Conservation (phyloP, 371 early-diverging fungal species). For the Rhizopus delemar region DNA sequence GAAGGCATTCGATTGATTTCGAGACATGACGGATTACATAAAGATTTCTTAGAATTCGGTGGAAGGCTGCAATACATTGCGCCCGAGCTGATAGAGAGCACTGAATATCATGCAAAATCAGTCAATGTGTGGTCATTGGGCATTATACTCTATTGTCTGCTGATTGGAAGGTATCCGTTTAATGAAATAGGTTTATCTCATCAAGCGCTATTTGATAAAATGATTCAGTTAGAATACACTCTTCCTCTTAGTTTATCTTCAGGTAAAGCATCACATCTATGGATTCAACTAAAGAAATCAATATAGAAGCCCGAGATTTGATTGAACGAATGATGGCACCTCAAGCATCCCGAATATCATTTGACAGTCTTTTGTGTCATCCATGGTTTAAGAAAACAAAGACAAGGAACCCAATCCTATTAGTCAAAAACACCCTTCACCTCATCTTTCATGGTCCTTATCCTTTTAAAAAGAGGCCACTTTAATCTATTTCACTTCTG, state of each 20-base stretch:
- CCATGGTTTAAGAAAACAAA: constrained; percentile 34
- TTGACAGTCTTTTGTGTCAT: constrained; percentile 42
- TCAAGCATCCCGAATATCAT: constrained; percentile 32
- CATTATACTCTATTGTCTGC: constrained; percentile 42
- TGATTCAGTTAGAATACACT: constrained; percentile 36
- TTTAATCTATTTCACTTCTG: too few relatives aligned
- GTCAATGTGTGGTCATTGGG: constrained; percentile 49
- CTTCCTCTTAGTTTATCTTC: constrained; percentile 35
- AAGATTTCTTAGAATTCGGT: constrained; percentile 22
- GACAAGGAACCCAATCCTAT: too few relatives aligned
- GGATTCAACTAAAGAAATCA: not conserved
- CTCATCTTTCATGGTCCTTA: too few relatives aligned
- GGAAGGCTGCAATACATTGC: constrained; percentile 44
- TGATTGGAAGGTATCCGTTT: constrained; percentile 46
- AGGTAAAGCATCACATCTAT: constrained; percentile 22
- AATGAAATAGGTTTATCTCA: constrained; percentile 18
- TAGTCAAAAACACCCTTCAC: too few relatives aligned
- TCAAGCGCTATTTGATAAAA: constrained; percentile 31
- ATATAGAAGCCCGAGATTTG: constrained; percentile 44
- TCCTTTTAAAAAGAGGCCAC: too few relatives aligned
- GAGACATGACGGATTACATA: constrained; percentile 7
- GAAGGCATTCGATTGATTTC: constrained; percentile 18
- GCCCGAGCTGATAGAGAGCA: constrained; percentile 32
- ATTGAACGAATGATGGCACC: constrained; percentile 45
- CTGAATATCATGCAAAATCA: constrained; percentile 16